Evolutionary conservation across 2,329 filamentous ascomycete species (phyloP).

Genomic region (Fusarium globosum): DNA sequence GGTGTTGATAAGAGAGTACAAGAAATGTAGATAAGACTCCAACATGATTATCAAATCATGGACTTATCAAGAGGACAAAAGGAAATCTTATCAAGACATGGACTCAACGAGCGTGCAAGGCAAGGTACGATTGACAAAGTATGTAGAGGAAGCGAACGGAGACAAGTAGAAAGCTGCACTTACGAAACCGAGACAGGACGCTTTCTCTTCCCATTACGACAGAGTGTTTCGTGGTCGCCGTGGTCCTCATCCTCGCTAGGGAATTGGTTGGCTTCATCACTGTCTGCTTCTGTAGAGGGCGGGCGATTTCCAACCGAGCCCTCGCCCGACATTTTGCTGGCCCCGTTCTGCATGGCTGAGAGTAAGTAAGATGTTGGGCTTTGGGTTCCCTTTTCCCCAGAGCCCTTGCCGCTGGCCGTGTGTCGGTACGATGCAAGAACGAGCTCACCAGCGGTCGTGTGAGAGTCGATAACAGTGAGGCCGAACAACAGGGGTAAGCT

Average conservation of each 20-base stretch:
- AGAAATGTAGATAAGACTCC: constrained; percentile 39
- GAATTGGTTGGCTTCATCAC: constrained; percentile 55
- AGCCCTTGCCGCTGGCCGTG: constrained; percentile 29
- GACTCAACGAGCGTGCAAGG: constrained; percentile 1
- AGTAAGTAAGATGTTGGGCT: constrained; percentile 22
- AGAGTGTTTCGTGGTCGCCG: constrained; percentile 52
- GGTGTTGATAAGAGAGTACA: constrained; percentile 30
- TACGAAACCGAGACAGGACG: constrained; percentile 71
- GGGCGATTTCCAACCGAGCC: constrained; percentile 49
- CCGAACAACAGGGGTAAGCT: constrained; percentile 16
- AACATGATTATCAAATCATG: constrained; percentile 27
- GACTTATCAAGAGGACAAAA: constrained; percentile 7
- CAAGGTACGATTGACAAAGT: constrained; percentile 1
- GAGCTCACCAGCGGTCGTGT: constrained; percentile 26
- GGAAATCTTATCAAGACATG: constrained; percentile 16
- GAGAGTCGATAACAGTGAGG: constrained; percentile 11
- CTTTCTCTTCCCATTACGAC: constrained; percentile 64
- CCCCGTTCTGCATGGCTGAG: constrained; percentile 44
- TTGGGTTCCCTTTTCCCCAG: constrained; percentile 4
- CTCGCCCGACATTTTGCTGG: constrained; percentile 40
- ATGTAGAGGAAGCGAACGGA: constrained; percentile 25
- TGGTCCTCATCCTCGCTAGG: constrained; percentile 59
- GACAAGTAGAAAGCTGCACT: constrained; percentile 28
- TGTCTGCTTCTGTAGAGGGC: constrained; percentile 55
- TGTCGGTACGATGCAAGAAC: constrained; percentile 35